Conservation (phyloP, 108 stramenopile genomes). For the Parietichytrium sp. region DNA sequence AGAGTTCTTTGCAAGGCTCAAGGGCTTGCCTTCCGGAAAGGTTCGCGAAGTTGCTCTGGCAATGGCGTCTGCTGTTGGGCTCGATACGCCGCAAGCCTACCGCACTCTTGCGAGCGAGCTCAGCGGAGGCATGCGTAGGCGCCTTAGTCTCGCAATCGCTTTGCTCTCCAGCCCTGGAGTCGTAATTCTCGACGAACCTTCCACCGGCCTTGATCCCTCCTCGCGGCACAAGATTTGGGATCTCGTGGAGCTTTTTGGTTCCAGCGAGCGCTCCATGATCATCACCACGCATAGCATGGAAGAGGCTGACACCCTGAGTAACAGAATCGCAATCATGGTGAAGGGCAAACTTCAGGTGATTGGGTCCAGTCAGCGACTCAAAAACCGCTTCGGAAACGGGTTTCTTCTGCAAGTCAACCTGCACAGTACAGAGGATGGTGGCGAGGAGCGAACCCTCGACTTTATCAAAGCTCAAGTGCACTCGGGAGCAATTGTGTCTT, state of each 20-base stretch:
- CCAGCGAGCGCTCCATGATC: background rate
- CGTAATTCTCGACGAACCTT: constrained; percentile 42
- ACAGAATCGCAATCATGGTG: too few species aligned
- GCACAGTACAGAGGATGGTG: too few species aligned
- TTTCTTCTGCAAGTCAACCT: too few species aligned
- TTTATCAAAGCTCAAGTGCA: background rate
- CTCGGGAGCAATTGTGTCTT: background rate
- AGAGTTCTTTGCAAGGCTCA: constrained; percentile 71
- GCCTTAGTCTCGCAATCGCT: constrained; percentile 44
- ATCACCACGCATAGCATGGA: constrained; percentile 44
- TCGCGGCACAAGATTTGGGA: constrained; percentile 42
- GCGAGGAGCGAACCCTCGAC: background rate
- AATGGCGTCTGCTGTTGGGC: background rate
- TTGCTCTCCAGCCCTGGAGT: constrained; percentile 40
- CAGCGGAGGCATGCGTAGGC: constrained; percentile 42
- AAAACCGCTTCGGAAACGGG: too few species aligned
- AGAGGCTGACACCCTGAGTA: constrained; percentile 36
- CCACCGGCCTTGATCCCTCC: constrained; percentile 43
- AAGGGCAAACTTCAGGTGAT: too few species aligned
- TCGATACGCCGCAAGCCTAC: background rate
- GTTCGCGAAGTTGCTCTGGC: background rate
- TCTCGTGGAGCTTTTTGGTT: background rate
- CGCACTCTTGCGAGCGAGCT: background rate
- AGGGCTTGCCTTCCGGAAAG: constrained; percentile 34
- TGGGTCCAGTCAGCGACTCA: too few species aligned